Evolutionary conservation across 108 stramenopile species (phyloP), one percentile per base, ranked within the genome.

Genomic region (Pseudonitzschia pungens): DNA sequence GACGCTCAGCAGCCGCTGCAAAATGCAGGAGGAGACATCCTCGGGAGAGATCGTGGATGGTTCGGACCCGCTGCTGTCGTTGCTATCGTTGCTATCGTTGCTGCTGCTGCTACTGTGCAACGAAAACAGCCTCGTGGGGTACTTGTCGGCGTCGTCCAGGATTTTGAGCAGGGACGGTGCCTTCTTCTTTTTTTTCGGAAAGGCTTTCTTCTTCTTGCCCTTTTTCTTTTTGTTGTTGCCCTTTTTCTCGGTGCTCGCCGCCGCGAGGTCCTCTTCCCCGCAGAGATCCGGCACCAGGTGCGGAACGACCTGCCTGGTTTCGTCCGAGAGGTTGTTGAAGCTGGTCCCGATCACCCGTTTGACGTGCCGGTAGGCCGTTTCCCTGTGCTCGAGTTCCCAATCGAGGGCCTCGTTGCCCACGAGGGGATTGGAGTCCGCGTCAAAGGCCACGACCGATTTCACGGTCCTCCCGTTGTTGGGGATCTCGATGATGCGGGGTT

Each of bases 321-420:
- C 69, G 11, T 60, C 44, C 0, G 86, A 77, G 59, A 83, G 67
- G 58, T 60, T 64, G 12, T 48, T 83, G 18, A 77, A 82, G 16
- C 93, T 90, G 14, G 80, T 91, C n/a, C 93, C 93, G 57, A 94
- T 81, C 8, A 94, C 70, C 45, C 93, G 86, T 45, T 94, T 94
- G 74, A 94, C 90, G 73, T 94, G 87, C 22, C 89, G 82, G 75
- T 90, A 94, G 4, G 83, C 79, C 6, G 63, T 78, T 0, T 67
- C 45, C 12, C 82, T 79, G 48, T 78, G 58, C 15, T 80, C 22
- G 22, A 72, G 53, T 55, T 90, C 89, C 54, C 63, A 59, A 36
- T 72, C 70, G 28, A 84, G 58, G 6, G 89, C 90, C 12, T 77
- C 45, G 12, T 77, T 69, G n/a, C 89, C 92, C 0, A 88, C 84